Percentiles rank a stretch among this genome's conserved stretches.
Conservation (phyloP, 208 protist species). For the Naegleria fowleri region DNA sequence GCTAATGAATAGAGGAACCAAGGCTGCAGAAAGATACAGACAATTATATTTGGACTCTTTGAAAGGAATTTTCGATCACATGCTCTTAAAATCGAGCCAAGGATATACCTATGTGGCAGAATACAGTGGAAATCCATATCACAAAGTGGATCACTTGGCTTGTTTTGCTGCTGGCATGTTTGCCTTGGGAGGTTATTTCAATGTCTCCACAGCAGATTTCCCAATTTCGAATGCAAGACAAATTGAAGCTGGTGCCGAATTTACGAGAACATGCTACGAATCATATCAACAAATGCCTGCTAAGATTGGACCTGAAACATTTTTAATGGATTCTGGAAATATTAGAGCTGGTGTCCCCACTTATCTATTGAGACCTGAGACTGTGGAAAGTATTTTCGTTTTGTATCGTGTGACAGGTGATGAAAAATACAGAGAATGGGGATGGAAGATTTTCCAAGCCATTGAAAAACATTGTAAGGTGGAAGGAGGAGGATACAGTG, state of each 20-base stretch:
- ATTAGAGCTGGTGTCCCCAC: not conserved
- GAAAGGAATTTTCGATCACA: constrained; percentile 25
- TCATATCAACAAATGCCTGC: constrained; percentile 44
- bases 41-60: constrained; percentile 25
- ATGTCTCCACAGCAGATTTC: not conserved
- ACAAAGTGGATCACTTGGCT: constrained; percentile 30
- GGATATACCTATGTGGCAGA: not conserved
- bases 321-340: constrained; percentile 34
- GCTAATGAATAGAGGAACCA: constrained; percentile 33
- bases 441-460: constrained; percentile 62
- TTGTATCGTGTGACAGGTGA: constrained; percentile 56
- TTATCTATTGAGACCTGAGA: constrained; percentile 54
- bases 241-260: constrained; percentile 28
- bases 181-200: constrained; percentile 17
- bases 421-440: constrained; percentile 60
- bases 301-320: constrained; percentile 54
- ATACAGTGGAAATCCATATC: not conserved
- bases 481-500: constrained; percentile 23
- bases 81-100: not conserved
- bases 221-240: not conserved
- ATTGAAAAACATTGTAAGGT: constrained; percentile 48
- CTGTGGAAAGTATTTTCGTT: constrained; percentile 62
- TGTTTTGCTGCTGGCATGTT: constrained; percentile 45
- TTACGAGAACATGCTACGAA: constrained; percentile 53
- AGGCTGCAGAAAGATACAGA: constrained; percentile 22